Conservation (phyloP, 257 asterid genomes). For the Thymus mandschuricus region DNA sequence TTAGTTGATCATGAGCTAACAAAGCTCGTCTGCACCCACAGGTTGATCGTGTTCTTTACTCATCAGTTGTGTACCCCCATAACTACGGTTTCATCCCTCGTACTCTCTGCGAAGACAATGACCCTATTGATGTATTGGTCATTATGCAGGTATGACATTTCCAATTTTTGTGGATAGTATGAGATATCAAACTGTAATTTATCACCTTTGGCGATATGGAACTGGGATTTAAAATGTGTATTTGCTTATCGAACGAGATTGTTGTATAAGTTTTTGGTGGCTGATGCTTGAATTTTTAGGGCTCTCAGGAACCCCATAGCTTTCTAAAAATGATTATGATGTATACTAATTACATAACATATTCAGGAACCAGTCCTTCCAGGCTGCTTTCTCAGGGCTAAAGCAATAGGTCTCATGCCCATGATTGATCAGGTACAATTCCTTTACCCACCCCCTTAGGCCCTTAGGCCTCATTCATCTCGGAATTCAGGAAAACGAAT, state of each 20-base stretch:
- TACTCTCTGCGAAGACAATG: constrained; percentile 91
- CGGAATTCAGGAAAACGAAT: neutral
- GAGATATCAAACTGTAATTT: constrained; percentile 8
- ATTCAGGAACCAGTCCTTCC: constrained; percentile 92
- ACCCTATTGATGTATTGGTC: constrained; percentile 94
- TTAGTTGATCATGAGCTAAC: constrained; percentile 16
- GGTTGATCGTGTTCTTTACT: constrained; percentile 97
- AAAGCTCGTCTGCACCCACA: constrained; percentile 38
- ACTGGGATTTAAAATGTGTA: neutral
- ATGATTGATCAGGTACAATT: constrained; percentile 90
- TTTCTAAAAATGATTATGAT: constrained; percentile 6
- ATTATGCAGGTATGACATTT: constrained; percentile 82
- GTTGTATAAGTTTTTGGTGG: neutral
- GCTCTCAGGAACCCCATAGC: neutral
- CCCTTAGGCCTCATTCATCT: constrained; percentile 11
- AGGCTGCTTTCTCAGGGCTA: constrained; percentile 95
- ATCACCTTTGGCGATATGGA: constrained; percentile 1
- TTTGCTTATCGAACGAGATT: neutral
- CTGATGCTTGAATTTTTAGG: neutral
- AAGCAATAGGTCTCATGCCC: constrained; percentile 98
- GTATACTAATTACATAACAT: constrained; percentile 16
- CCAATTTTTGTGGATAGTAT: constrained; percentile 17
- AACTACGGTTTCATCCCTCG: constrained; percentile 99
- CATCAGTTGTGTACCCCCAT: constrained; percentile 98
- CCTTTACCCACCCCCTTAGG: neutral